Conservation (phyloP, 75 land plant species). For the Sequoiadendron giganteum region DNA sequence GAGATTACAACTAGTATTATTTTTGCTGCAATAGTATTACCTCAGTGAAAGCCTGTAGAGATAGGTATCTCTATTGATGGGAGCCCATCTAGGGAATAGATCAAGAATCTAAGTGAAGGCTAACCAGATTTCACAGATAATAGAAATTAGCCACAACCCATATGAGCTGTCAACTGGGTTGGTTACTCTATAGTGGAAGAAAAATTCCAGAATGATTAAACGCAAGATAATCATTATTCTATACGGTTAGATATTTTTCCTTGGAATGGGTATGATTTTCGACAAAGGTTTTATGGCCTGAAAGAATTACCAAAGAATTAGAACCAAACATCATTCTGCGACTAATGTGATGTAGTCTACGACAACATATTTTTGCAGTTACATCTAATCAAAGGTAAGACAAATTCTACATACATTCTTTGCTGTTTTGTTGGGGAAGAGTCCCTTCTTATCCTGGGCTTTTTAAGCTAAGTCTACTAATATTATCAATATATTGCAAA, state of each 20-base stretch:
- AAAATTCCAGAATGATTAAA: not conserved
- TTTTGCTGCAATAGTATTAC: not conserved
- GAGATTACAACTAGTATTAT: not conserved
- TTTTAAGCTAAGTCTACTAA: too few relatives aligned
- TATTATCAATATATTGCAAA: too few relatives aligned
- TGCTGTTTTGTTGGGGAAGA: too few relatives aligned
- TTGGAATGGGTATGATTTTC: not conserved
- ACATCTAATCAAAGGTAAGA: not conserved
- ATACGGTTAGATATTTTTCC: not conserved
- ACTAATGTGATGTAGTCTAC: not conserved
- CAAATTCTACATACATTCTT: not conserved
- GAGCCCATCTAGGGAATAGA: constrained; percentile 95
- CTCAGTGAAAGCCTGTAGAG: constrained; percentile 17
- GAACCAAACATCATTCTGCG: not conserved
- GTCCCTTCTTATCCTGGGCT: too few relatives aligned
- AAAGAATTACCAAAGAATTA: not conserved
- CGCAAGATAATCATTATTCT: not conserved
- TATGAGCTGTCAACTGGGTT: constrained; percentile 83
- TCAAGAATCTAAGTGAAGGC: constrained; percentile 96
- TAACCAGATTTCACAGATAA: constrained; percentile 96
- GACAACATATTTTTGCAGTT: not conserved
- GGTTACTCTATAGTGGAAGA: constrained; percentile 47
- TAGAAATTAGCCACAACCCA: constrained; percentile 88
- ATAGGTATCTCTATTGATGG: constrained; percentile 76
- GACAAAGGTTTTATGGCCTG: constrained; percentile 28